phyloP scores from a whole-genome alignment of 2,329 filamentous ascomycete species.

The Podosphaera xanthii region DNA sequence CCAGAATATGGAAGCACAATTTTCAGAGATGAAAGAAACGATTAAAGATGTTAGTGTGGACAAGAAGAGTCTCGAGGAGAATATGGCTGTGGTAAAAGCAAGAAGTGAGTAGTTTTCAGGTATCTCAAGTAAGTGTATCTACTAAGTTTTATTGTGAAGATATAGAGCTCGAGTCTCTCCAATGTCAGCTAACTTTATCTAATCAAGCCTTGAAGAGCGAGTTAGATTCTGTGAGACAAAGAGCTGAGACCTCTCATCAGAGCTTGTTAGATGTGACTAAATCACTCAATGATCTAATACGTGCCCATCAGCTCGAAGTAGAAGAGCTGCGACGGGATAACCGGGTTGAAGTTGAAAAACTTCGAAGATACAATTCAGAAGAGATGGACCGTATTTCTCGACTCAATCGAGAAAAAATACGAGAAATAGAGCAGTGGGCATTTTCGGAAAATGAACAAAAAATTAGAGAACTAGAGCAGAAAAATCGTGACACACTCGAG shows the following conservation, averaged over 20 bases:
- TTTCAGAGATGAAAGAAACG: slow-evolving; percentile 46
- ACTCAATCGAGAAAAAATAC: slow-evolving; percentile 44
- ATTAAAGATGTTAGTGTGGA: slow-evolving; percentile 47
- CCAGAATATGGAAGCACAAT: slow-evolving; percentile 53
- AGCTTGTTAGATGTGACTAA: slow-evolving; percentile 25
- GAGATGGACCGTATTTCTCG: slow-evolving; percentile 35
- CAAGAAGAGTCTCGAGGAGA: slow-evolving; percentile 48
- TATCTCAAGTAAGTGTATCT: neutral
- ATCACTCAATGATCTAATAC: slow-evolving; percentile 25
- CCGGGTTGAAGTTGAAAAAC: slow-evolving; percentile 30
- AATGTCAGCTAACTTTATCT: slow-evolving; percentile 12
- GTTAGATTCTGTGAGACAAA: slow-evolving; percentile 33
- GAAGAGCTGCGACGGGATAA: slow-evolving; percentile 31
- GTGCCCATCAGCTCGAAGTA: slow-evolving; percentile 27
- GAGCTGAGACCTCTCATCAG: slow-evolving; percentile 11
- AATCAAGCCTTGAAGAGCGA: slow-evolving; percentile 41
- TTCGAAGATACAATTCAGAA: slow-evolving; percentile 25
- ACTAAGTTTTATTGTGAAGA: slow-evolving; percentile 6
- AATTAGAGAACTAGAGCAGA: slow-evolving; percentile 14
- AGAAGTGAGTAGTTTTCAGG: slow-evolving; percentile 20
- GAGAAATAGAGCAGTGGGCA: slow-evolving; percentile 37
- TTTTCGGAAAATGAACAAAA: slow-evolving; percentile 21
- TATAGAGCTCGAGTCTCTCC: slow-evolving; percentile 26
- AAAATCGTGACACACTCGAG: slow-evolving; percentile 29
- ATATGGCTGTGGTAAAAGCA: slow-evolving; percentile 47